A percentile compares a stretch with the other conserved stretches of the same genome.
Evolutionary conservation across 2,329 filamentous ascomycete genomes (phyloP).

Genomic region (Fusarium musae): DNA sequence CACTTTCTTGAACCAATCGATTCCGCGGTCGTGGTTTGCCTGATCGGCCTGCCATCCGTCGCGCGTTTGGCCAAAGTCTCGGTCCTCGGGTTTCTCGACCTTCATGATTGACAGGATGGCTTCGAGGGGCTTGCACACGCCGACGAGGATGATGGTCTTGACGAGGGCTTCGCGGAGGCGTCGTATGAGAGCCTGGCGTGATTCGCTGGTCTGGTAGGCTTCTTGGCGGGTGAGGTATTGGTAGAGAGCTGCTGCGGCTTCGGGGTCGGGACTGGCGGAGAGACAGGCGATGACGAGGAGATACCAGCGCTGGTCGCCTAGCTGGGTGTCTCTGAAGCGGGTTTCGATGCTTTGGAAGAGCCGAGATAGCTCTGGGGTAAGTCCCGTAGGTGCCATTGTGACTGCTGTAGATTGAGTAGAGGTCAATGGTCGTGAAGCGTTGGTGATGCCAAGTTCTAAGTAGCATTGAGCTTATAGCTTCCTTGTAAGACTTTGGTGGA

Average conservation of each 20-base stretch:
- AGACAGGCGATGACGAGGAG: slow-evolving; percentile 34
- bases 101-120: slow-evolving; percentile 66
- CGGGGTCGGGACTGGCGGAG: slow-evolving; percentile 33
- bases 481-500: not conserved
- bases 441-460: not conserved
- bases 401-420: not conserved
- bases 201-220: slow-evolving; percentile 53
- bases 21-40: slow-evolving; percentile 63
- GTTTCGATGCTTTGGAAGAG: slow-evolving; percentile 29
- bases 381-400: slow-evolving; percentile 14
- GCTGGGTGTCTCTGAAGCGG: slow-evolving; percentile 24
- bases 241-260: slow-evolving; percentile 29
- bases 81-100: slow-evolving; percentile 64
- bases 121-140: slow-evolving; percentile 72
- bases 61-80: slow-evolving; percentile 64
- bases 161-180: slow-evolving; percentile 67
- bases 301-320: slow-evolving; percentile 35
- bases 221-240: slow-evolving; percentile 50
- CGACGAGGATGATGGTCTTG: slow-evolving; percentile 67
- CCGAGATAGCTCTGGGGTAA: slow-evolving; percentile 14
- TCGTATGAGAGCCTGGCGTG: slow-evolving; percentile 60
- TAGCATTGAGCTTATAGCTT: not conserved
- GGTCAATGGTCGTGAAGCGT: not conserved
- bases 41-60: slow-evolving; percentile 68
- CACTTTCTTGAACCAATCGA: slow-evolving; percentile 66